Evolutionary conservation across 2,329 filamentous ascomycete genomes (phyloP).

Genomic region (Acrocalymma vagum): DNA sequence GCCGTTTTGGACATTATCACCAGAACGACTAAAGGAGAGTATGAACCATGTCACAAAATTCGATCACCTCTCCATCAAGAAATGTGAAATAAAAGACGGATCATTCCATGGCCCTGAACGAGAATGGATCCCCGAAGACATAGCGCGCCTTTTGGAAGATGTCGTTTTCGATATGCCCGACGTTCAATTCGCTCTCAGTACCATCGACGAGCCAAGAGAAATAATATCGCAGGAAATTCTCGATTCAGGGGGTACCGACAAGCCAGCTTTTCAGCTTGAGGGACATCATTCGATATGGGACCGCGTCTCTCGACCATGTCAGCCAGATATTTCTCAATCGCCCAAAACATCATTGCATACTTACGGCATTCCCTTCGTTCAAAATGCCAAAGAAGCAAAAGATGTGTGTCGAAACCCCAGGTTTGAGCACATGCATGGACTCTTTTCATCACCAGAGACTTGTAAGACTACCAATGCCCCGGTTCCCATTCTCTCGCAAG

Average conservation of each 20-base stretch:
- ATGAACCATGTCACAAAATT: not conserved
- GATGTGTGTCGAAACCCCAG: conserved; percentile 28
- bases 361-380: conserved; percentile 2
- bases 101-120: not conserved
- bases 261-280: not conserved
- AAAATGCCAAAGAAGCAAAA: not conserved
- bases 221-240: conserved; percentile 1
- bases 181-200: conserved; percentile 3
- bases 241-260: not conserved
- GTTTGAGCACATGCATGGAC: conserved; percentile 54
- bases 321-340: too few relatives aligned
- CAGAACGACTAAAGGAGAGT: too few relatives aligned
- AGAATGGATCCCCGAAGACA: not conserved
- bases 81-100: not conserved
- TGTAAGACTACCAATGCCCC: conserved; percentile 50
- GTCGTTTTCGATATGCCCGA: conserved; percentile 1
- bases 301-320: too few relatives aligned
- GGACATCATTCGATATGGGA: not conserved
- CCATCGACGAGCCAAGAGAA: conserved; percentile 5
- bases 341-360: not conserved
- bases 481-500: conserved; percentile 58
- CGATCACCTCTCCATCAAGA: conserved; percentile 2
- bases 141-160: not conserved
- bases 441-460: conserved; percentile 54
- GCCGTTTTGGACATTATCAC: conserved; percentile 56